These are phyloP conservation scores for Pythium dissotocum DNA, from an alignment of 352 stramenopile species.

Conservation along the genomic window DNA sequence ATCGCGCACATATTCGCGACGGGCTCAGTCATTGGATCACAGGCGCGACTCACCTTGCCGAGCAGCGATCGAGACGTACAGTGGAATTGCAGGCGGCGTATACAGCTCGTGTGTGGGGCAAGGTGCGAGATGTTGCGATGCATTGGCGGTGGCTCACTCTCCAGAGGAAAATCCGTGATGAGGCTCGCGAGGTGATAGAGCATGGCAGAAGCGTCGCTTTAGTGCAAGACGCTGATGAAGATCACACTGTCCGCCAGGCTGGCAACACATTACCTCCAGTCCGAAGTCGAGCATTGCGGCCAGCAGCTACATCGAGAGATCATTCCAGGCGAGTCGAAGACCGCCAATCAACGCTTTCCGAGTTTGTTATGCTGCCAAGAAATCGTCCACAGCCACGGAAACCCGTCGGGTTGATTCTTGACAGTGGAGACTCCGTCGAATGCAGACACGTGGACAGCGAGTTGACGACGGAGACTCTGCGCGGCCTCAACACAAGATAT, in stretches of 20 bases:
- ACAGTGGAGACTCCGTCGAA: not conserved
- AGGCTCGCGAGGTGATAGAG: not conserved
- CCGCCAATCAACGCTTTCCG: conserved; percentile 14
- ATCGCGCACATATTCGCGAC: conserved; percentile 43
- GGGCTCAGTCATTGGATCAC: conserved; percentile 52
- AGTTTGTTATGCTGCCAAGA: conserved; percentile 38
- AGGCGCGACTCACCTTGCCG: conserved; percentile 38
- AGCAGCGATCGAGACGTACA: conserved; percentile 36
- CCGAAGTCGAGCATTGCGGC: not conserved
- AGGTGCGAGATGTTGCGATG: conserved; percentile 23
- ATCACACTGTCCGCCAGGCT: not conserved
- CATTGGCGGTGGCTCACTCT: conserved; percentile 32
- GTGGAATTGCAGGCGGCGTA: conserved; percentile 17
- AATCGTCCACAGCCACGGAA: conserved; percentile 40
- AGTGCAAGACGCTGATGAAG: not conserved
- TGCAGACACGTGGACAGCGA: too few species aligned
- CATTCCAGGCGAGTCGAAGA: not conserved
- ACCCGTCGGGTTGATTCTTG: conserved; percentile 34
- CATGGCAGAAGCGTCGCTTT: not conserved
- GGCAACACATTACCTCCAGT: not conserved
- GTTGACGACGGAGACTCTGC: not conserved
- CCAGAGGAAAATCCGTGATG: conserved; percentile 10
- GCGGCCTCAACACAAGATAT: conserved; percentile 19
- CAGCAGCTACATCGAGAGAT: not conserved
- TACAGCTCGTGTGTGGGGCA: conserved; percentile 25